Conservation (phyloP, 1,284 basidiomycete genomes). For the Pseudozyma hubeiensis region DNA sequence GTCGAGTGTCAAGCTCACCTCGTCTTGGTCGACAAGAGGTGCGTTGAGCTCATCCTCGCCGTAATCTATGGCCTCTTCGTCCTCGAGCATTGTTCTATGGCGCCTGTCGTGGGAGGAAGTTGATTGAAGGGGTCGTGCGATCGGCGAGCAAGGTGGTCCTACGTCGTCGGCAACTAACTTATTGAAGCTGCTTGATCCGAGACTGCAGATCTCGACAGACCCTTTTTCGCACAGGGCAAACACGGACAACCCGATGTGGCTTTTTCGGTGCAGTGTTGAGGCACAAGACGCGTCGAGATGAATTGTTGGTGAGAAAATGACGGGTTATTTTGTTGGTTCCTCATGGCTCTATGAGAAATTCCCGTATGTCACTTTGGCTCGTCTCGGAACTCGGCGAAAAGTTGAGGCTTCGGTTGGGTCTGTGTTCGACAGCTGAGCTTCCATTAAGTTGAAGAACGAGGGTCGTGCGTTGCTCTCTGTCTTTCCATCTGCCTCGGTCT, state of each 20-base stretch:
- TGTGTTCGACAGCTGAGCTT: conserved; percentile 6
- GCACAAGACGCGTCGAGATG: neutral
- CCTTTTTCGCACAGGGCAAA: too few relatives aligned
- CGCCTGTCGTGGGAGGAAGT: neutral
- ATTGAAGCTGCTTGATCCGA: too few relatives aligned
- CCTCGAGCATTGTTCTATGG: conserved; percentile 31
- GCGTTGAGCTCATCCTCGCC: conserved; percentile 41
- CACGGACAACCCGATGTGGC: neutral
- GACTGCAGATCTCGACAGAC: neutral
- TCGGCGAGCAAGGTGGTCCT: too few relatives aligned
- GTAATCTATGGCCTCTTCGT: conserved; percentile 51
- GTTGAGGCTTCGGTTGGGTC: neutral
- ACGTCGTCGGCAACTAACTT: too few relatives aligned
- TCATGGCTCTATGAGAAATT: too few relatives aligned
- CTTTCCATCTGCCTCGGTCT: too few relatives aligned
- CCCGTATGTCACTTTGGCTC: neutral
- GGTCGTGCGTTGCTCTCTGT: conserved; percentile 1
- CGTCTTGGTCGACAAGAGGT: conserved; percentile 24
- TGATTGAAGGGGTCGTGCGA: too few relatives aligned
- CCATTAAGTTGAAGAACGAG: neutral
- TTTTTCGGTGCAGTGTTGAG: neutral
- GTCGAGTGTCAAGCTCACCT: conserved; percentile 37
- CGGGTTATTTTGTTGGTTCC: too few relatives aligned
- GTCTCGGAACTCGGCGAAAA: conserved; percentile 11
- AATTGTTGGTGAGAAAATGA: too few relatives aligned